These are phyloP conservation scores for Dothiorella sarmentorum DNA, from an alignment of 2,329 filamentous ascomycete species.

Conservation along the genomic window DNA sequence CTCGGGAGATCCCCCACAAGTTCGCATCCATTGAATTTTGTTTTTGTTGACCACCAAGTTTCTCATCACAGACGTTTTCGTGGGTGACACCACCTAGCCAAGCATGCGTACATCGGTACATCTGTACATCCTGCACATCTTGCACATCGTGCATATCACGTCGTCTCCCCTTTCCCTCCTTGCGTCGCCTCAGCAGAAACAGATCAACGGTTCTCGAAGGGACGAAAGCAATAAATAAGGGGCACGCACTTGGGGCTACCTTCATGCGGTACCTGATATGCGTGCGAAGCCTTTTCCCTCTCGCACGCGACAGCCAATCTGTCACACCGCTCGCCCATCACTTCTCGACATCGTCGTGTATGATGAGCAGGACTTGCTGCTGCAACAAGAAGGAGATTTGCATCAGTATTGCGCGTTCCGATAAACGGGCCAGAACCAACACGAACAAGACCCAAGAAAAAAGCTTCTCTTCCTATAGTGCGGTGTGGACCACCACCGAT, in stretches of 20 bases:
- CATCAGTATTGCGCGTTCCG: constrained; percentile 4
- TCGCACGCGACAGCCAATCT: background rate
- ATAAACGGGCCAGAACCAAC: background rate
- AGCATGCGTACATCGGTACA: background rate
- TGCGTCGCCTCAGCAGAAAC: background rate
- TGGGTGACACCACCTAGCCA: background rate
- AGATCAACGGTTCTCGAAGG: constrained; percentile 3
- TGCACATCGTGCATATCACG: background rate
- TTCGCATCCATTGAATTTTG: background rate
- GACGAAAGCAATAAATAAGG: background rate
- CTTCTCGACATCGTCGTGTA: background rate
- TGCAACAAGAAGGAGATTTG: constrained; percentile 5
- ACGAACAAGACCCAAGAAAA: background rate
- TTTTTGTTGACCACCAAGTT: background rate
- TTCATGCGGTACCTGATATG: background rate
- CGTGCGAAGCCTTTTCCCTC: background rate
- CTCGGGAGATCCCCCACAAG: constrained; percentile 13
- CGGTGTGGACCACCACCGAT: background rate
- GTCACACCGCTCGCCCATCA: background rate
- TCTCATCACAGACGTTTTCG: too few species aligned
- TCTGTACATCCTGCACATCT: constrained; percentile 1
- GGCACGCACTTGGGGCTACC: background rate
- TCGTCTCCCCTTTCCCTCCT: background rate
- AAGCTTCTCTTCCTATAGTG: background rate
- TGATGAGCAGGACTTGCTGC: background rate